Evolutionary conservation across 2,329 filamentous ascomycete species (phyloP).

Genomic region (Fusarium subglutinans): DNA sequence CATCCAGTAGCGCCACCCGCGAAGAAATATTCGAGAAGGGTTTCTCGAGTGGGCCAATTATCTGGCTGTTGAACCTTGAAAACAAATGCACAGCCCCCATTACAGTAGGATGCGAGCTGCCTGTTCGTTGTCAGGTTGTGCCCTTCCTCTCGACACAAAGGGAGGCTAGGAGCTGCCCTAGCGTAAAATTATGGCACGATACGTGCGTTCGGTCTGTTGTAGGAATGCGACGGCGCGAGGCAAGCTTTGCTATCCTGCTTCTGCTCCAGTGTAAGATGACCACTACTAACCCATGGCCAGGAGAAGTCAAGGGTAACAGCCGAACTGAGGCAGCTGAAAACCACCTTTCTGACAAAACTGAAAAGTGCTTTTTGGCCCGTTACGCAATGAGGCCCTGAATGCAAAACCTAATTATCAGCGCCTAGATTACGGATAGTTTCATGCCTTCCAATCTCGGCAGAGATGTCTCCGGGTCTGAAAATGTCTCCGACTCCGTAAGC

Average conservation of each 20-base stretch:
- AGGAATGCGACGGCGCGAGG: constrained; percentile 1
- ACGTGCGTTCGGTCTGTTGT: background rate
- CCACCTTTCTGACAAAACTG: background rate
- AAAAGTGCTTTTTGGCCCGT: background rate
- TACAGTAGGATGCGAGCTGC: background rate
- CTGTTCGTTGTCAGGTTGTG: background rate
- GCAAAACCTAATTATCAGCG: background rate
- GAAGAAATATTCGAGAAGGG: constrained; percentile 18
- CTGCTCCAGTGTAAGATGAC: background rate
- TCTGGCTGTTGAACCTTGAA: background rate
- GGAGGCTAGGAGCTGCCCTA: constrained; percentile 12
- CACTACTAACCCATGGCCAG: background rate
- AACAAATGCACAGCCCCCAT: background rate
- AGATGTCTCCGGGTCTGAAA: constrained; percentile 5
- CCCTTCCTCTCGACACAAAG: constrained; percentile 5
- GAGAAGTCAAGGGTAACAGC: background rate
- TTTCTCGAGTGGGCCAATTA: constrained; percentile 27
- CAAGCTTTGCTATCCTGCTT: background rate
- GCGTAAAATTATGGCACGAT: constrained; percentile 26
- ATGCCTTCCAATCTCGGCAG: constrained; percentile 23
- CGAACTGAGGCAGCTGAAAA: constrained; percentile 2
- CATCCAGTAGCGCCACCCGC: background rate
- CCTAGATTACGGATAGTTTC: constrained; percentile 6
- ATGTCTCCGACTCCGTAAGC: constrained; percentile 6
- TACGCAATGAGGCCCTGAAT: background rate